These are phyloP conservation scores for Sporothrix humicola DNA, from an alignment of 2,329 filamentous ascomycete species.

Conservation along the genomic window DNA sequence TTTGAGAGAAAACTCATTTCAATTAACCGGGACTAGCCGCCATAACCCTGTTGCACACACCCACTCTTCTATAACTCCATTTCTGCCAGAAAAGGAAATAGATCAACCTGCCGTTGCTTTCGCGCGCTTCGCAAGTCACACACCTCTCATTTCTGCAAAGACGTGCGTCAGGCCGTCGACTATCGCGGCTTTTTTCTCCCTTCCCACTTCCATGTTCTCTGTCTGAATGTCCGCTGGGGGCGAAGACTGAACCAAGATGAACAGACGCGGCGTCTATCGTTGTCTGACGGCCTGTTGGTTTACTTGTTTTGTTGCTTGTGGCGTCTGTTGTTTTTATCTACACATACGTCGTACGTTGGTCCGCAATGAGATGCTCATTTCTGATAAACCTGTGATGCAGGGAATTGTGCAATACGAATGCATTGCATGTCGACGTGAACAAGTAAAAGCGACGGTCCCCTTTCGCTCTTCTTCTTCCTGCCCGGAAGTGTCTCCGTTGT, in stretches of 20 bases:
- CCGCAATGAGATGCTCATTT: not conserved
- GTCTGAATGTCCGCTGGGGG: constrained; percentile 11
- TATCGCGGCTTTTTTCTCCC: not conserved
- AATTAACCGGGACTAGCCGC: constrained; percentile 14
- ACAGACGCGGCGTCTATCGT: constrained; percentile 5
- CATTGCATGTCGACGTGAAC: not conserved
- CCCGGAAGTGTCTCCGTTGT: not conserved
- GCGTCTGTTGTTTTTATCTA: not conserved
- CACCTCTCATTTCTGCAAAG: not conserved
- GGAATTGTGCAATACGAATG: not conserved
- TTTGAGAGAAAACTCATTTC: not conserved
- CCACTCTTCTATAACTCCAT: not conserved
- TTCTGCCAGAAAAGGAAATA: not conserved
- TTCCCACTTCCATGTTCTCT: too few species aligned
- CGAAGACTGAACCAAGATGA: constrained; percentile 25
- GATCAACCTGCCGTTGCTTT: constrained; percentile 5
- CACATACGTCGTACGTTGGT: not conserved
- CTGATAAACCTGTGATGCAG: not conserved
- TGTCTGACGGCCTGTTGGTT: not conserved
- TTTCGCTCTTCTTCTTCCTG: not conserved
- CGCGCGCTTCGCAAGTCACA: not conserved
- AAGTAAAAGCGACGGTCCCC: not conserved
- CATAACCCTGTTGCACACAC: not conserved
- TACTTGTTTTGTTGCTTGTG: not conserved
- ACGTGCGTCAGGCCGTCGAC: not conserved